These are phyloP conservation scores for Cephalotrichum gorgonifer DNA, from an alignment of 2,329 filamentous ascomycete genomes.

Conservation along the genomic window DNA sequence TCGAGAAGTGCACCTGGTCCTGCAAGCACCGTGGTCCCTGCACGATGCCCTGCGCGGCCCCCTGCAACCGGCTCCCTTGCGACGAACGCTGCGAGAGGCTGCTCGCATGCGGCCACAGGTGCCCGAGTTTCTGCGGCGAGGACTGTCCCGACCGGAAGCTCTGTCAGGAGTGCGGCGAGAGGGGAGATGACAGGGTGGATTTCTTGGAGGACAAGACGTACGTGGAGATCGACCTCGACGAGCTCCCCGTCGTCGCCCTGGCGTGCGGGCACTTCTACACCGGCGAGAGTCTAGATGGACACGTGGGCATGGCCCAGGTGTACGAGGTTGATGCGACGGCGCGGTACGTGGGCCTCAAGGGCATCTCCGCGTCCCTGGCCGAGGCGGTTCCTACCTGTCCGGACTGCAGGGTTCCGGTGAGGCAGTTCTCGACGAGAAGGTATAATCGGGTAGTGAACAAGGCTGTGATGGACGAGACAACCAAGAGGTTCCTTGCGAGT, in stretches of 20 bases:
- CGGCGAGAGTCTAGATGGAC: conserved; percentile 45
- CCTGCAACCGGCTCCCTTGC: conserved; percentile 57
- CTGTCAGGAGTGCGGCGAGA: conserved; percentile 44
- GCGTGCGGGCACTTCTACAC: conserved; percentile 54
- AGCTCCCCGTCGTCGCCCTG: conserved; percentile 49
- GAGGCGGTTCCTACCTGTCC: conserved; percentile 36
- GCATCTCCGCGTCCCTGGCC: conserved; percentile 34
- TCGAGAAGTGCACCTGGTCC: conserved; percentile 39
- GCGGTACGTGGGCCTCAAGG: conserved; percentile 16
- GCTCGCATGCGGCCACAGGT: conserved; percentile 50
- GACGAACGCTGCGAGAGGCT: conserved; percentile 41
- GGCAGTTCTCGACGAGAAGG: conserved; percentile 34
- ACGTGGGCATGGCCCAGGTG: conserved; percentile 39
- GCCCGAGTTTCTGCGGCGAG: conserved; percentile 54
- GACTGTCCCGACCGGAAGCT: conserved; percentile 37
- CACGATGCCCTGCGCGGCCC: conserved; percentile 48
- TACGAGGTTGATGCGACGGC: conserved; percentile 30
- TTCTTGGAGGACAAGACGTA: conserved; percentile 42
- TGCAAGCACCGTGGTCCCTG: conserved; percentile 39
- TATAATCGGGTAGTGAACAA: conserved; percentile 51
- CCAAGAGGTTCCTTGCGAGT: conserved; percentile 44
- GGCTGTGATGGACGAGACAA: conserved; percentile 48
- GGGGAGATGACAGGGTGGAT: conserved; percentile 37
- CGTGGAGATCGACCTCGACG: conserved; percentile 42
- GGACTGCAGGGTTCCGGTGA: conserved; percentile 45